Evolutionary conservation across 345 rosid genomes (phyloP), one percentile per base, ranked within the genome.

Genomic region (Punica granatum): DNA sequence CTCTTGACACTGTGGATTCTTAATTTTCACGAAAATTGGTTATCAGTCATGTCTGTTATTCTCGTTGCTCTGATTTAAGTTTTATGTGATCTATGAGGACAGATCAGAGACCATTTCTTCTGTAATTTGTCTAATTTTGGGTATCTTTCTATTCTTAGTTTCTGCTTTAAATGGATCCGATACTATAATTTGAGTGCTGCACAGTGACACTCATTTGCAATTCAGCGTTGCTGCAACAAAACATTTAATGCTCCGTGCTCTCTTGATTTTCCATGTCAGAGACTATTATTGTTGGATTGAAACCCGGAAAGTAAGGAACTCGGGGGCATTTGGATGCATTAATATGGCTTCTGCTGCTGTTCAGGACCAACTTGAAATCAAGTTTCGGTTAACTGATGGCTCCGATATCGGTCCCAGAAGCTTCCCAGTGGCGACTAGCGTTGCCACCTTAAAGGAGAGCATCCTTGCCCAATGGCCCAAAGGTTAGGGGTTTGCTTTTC

Each of bases 381-480:
- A 85, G 85, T 94, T 94, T 76, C 86, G 97, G 37, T 84, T 94
- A 80, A 78, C 76, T 4, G 97, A 94, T 73, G 97, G 96, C 67
- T 83, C 97, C 0, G 99, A 94, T 83, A 91, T 94, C 12, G 99
- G 99, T 56, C 99, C 99, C 53, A 89, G 75, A 81, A 60, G 83
- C 63, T 94, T 88, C 80, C 88, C 97, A 48, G 83, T 84, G 73
- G 95, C 93, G 58, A 83, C 97, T n/a, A 89, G 92, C 71, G 90
- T 94, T 65, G 76, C 89, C 16, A 85, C 92, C 16, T 82, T 94
- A 87, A 94, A 94, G 82, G 99, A 94, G 76, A 88, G 83, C 76
- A 67, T 94, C 71, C 85, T 94, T 63, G 84, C 99, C 78, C 87
- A 89, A 54, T 94, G 96, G 99, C 99, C 99, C 39, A 88, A 83